Percentiles rank a stretch among this genome's conserved stretches.
Conservation (phyloP, 257 asterid species). For the Ehretia macrophylla region DNA sequence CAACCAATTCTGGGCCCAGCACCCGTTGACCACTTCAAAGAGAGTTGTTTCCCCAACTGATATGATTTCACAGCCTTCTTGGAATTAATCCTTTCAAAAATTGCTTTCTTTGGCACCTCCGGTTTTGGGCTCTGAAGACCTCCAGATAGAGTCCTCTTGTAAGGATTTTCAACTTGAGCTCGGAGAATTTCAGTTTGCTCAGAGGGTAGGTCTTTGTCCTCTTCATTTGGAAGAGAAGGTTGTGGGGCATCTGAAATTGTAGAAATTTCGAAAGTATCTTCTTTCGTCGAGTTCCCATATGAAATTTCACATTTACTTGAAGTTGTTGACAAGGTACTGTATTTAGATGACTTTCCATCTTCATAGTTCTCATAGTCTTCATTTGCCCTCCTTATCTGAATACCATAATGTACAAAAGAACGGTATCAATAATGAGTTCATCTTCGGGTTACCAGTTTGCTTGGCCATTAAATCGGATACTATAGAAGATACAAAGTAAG, state of each 20-base stretch:
- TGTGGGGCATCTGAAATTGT: conserved; percentile 32
- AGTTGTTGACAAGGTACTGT: background rate
- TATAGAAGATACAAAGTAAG: too few relatives aligned
- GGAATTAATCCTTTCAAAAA: conserved; percentile 74
- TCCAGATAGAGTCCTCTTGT: conserved; percentile 80
- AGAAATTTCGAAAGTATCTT: conserved; percentile 20
- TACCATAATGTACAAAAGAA: conserved; percentile 11
- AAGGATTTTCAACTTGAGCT: conserved; percentile 27
- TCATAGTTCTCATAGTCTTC: conserved; percentile 55
- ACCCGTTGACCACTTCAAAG: conserved; percentile 75
- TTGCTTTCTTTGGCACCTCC: conserved; percentile 56
- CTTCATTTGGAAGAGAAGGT: conserved; percentile 28
- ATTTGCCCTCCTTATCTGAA: conserved; percentile 59
- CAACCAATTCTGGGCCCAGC: conserved; percentile 96
- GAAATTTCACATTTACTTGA: background rate
- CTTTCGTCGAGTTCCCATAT: conserved; percentile 11
- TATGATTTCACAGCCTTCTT: conserved; percentile 68
- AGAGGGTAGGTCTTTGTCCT: conserved; percentile 15
- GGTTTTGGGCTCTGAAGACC: conserved; percentile 84
- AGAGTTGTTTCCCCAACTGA: conserved; percentile 75
- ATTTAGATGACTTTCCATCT: conserved; percentile 19
- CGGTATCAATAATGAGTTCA: background rate
- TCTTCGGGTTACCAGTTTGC: background rate
- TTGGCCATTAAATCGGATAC: too few relatives aligned
- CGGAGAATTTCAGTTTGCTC: conserved; percentile 28